A percentile compares a stretch with the other conserved stretches of the same genome.
Evolutionary conservation across 345 rosid genomes (phyloP).

Genomic region (Eucalyptus leucophloia): DNA sequence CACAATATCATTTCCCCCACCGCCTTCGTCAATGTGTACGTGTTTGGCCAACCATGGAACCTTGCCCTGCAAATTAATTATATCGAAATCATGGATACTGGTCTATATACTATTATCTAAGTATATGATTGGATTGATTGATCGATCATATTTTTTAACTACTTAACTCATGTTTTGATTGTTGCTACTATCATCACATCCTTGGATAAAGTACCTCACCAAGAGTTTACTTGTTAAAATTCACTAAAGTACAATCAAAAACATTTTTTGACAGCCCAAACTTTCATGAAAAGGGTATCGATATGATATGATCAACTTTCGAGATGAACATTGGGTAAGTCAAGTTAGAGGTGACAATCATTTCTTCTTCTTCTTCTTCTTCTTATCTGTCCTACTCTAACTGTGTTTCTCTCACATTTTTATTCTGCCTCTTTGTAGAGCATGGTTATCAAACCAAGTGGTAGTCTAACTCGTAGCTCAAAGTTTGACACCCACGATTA

Average conservation of each 20-base stretch:
- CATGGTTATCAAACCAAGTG: background rate
- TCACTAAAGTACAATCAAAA: background rate
- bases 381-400: too few relatives aligned
- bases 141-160: background rate
- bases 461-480: background rate
- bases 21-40: constrained; percentile 26
- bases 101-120: background rate
- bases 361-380: too few relatives aligned
- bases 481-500: background rate
- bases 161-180: background rate
- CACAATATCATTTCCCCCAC: background rate
- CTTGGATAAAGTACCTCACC: background rate
- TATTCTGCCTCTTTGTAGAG: too few relatives aligned
- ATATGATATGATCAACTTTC: background rate
- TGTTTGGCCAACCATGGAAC: constrained; percentile 27
- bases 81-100: background rate
- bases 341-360: too few relatives aligned
- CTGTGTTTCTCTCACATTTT: fast-evolving
- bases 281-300: background rate
- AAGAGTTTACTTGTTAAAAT: background rate
- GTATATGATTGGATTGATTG: background rate
- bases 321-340: background rate
- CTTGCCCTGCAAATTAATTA: constrained; percentile 4
- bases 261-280: background rate
- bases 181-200: background rate